These are phyloP conservation scores for Schizosaccharomyces cryophilus DNA, from an alignment of 805 yeast species.

Conservation along the genomic window DNA sequence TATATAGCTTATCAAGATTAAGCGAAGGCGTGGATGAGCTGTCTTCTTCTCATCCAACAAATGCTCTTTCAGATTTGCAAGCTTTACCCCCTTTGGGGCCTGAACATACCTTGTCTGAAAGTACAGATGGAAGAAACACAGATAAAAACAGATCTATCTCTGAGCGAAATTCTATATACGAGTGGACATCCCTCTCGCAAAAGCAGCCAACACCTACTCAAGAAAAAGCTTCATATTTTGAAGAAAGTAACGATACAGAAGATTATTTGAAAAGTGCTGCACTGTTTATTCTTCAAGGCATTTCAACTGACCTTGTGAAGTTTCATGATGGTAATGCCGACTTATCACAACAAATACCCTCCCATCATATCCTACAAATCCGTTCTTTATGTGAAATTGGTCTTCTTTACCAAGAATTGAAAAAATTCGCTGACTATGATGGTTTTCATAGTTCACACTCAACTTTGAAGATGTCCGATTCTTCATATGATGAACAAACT, in stretches of 20 bases:
- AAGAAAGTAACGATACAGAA: neutral
- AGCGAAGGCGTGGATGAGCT: too few relatives aligned
- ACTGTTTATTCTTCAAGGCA: neutral
- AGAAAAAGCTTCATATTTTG: neutral
- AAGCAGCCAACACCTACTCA: too few relatives aligned
- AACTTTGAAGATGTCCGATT: too few relatives aligned
- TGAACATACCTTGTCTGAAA: too few relatives aligned
- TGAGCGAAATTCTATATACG: too few relatives aligned
- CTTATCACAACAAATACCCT: neutral
- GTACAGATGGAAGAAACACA: too few relatives aligned
- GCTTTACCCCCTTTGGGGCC: too few relatives aligned
- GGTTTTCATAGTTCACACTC: neutral
- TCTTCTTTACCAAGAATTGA: neutral
- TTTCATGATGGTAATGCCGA: neutral
- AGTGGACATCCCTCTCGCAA: too few relatives aligned
- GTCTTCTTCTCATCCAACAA: neutral
- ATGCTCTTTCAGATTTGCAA: neutral
- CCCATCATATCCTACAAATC: neutral
- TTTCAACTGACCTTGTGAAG: neutral
- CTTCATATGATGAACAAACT: constrained; percentile 8
- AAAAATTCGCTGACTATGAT: neutral
- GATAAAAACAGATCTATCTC: too few relatives aligned
- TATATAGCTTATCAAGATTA: neutral
- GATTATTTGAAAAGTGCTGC: neutral
- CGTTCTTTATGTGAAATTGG: neutral